These are phyloP conservation scores for Fusarium chaquense DNA, from an alignment of 2,329 filamentous ascomycete genomes.

Conservation along the genomic window DNA sequence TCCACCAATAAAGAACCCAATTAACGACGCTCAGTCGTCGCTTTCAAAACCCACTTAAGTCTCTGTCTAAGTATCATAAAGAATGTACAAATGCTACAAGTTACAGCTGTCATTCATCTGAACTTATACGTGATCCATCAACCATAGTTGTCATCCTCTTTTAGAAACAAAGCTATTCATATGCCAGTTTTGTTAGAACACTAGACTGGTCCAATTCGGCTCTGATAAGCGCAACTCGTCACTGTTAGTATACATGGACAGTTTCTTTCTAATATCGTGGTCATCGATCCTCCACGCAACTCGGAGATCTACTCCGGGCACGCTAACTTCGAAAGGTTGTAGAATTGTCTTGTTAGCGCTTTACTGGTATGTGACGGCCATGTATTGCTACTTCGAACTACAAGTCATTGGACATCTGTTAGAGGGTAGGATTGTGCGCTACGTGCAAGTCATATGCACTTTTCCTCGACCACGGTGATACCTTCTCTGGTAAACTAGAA, in stretches of 20 bases:
- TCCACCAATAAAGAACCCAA: neutral
- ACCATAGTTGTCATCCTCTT: neutral
- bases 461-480: neutral
- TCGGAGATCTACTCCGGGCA: conserved; percentile 9
- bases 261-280: conserved; percentile 13
- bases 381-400: conserved; percentile 6
- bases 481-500: neutral
- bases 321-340: conserved; percentile 20
- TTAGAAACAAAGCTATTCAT: neutral
- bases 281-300: conserved; percentile 32
- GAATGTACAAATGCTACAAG: neutral
- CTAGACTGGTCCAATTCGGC: neutral
- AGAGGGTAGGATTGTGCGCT: neutral
- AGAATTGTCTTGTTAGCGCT: conserved; percentile 6
- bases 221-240: neutral
- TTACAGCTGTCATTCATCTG: neutral
- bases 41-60: too few relatives aligned
- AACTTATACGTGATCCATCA: neutral
- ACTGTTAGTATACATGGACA: neutral
- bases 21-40: too few relatives aligned
- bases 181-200: neutral
- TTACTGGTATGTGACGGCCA: neutral
- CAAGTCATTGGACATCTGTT: conserved; percentile 1
- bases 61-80: too few relatives aligned
- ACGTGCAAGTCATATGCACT: neutral